Base-by-base conservation (phyloP, 2,329 filamentous ascomycete genomes). In the Diaporthe eres region DNA sequence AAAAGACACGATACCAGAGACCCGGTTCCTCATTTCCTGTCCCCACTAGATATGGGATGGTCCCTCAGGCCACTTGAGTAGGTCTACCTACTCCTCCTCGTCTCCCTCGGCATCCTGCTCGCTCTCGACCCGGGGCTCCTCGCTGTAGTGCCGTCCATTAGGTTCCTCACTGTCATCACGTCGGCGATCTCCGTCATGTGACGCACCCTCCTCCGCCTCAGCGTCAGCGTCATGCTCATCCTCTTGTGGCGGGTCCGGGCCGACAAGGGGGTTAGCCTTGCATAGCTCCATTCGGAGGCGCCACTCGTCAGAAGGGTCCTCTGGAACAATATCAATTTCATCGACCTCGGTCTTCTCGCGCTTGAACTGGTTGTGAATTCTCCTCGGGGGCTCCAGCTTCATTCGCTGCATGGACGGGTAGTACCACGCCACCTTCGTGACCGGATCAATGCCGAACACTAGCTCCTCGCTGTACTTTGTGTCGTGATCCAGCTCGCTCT, bases 371-470 rank as follows among this genome's bases (percentile, higher is more conserved):
- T 90, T 88, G 80, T 91, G 91, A 86, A 90, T 92, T 77, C 87
- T 89, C 75, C 92, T 88, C 83, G 92, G 91, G 42, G 90, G 91
- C 60, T 91, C 87, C 79, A 94, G 90, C 31, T 87, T 87, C 63
- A 88, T 90, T 72, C 90, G 89, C 82, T 93, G 91, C 84, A 93
- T 90, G 77, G 94, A 87, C 5, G 92, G 92, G 79, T 93, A 94
- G 83, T 93, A 94, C 82, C 92, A 93, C 17, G 89, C 90, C 9
- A 88, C 92, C 81, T 90, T 90, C 68, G 84, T 81, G 74, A 85
- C 83, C 31, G 71, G 71, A 70, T 87, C 87, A 77, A 88, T 86
- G 51, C 78, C 70, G 39, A 94, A 83, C 74, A 92, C 87, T 47
- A 93, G 85, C 82, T 94, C 91, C 77, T 93, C 88, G 77, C 89